phyloP scores from a whole-genome alignment of 148 eudicot genomes.

The Amaranthus cruentus region DNA sequence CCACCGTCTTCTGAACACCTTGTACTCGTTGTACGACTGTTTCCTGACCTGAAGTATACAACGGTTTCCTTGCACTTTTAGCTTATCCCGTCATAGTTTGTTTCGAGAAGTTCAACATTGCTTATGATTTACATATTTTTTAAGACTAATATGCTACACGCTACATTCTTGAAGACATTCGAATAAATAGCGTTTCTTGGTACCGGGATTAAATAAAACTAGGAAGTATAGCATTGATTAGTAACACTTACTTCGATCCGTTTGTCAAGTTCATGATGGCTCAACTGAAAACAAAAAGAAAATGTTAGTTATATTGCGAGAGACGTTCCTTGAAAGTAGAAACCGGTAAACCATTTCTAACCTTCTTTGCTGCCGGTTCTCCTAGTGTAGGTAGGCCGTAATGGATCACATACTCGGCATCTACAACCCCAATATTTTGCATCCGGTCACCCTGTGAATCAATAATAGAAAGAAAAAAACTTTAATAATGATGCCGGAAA shows the following conservation, averaged over 20 bases:
- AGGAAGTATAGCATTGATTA: neutral
- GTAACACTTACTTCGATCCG: constrained; percentile 55
- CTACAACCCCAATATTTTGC: constrained; percentile 72
- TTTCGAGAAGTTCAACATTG: too few species aligned
- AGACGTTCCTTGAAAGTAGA: neutral
- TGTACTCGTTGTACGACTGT: constrained; percentile 63
- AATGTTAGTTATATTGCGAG: neutral
- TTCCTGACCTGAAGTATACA: constrained; percentile 55
- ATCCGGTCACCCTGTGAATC: constrained; percentile 75
- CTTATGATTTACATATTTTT: too few species aligned
- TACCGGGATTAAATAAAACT: neutral
- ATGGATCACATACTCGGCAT: constrained; percentile 85
- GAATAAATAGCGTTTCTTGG: neutral
- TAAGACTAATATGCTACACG: neutral
- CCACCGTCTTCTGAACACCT: constrained; percentile 61
- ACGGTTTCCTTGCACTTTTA: too few species aligned
- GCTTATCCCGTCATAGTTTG: too few species aligned
- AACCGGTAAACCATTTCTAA: constrained; percentile 4
- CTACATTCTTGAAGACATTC: neutral
- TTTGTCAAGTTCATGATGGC: constrained; percentile 25
- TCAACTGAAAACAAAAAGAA: constrained; percentile 31
- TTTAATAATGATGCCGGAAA: neutral
- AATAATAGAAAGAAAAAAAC: neutral
- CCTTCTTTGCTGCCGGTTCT: constrained; percentile 51
- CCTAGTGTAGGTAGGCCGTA: constrained; percentile 84